These are phyloP conservation scores for Exophiala lecanii-corni DNA, from an alignment of 2,329 filamentous ascomycete genomes.

Conservation along the genomic window DNA sequence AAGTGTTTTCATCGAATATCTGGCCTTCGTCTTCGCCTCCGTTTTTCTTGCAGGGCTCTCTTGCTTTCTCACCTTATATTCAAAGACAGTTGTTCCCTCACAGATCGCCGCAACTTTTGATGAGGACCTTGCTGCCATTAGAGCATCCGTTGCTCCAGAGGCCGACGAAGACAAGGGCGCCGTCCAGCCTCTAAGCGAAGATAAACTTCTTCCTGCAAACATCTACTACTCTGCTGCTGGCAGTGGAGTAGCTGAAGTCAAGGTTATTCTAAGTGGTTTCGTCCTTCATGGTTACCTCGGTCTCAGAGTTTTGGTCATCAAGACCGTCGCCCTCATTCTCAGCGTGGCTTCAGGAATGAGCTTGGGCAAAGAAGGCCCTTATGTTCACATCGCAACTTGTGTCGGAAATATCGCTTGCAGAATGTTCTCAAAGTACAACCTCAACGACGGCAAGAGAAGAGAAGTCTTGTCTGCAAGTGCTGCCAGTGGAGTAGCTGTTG, in stretches of 20 bases:
- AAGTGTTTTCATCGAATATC: conserved; percentile 66
- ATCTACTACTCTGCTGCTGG: conserved; percentile 94
- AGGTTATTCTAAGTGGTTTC: conserved; percentile 96
- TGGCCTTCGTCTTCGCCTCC: conserved; percentile 68
- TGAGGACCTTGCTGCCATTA: conserved; percentile 75
- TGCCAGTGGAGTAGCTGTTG: conserved; percentile 86
- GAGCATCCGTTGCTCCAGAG: conserved; percentile 31
- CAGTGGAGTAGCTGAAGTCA: conserved; percentile 93
- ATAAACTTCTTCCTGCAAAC: conserved; percentile 33
- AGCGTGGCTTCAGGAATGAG: conserved; percentile 91
- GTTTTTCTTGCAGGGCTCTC: conserved; percentile 65
- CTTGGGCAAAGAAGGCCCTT: conserved; percentile 90
- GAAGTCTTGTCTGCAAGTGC: conserved; percentile 92
- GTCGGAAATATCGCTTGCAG: conserved; percentile 93
- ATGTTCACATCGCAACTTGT: conserved; percentile 94
- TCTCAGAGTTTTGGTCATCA: conserved; percentile 78
- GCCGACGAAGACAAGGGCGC: conserved; percentile 42
- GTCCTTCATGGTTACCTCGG: conserved; percentile 94
- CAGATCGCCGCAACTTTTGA: conserved; percentile 76
- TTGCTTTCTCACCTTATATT: conserved; percentile 76
- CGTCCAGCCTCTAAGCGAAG: conserved; percentile 36
- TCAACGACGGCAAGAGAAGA: conserved; percentile 88
- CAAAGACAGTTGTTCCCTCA: conserved; percentile 91
- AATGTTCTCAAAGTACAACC: conserved; percentile 88
- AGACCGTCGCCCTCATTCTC: conserved; percentile 75